Base-by-base conservation (phyloP, 192 early-diverging fungal species). In the Coemansia javaensis region DNA sequence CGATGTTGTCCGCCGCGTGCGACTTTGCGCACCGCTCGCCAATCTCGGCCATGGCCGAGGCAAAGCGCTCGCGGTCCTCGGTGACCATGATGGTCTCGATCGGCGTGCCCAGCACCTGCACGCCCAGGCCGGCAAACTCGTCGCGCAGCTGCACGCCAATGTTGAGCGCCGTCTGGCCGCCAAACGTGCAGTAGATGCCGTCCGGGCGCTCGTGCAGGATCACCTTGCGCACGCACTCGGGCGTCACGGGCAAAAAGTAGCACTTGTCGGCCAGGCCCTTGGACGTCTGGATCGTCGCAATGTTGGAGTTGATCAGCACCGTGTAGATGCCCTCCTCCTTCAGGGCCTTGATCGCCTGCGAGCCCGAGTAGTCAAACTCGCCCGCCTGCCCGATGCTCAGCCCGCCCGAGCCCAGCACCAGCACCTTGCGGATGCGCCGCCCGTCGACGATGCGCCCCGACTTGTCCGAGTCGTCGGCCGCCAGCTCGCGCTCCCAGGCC, bases 361-460 rank as follows among this genome's bases (percentile, higher is more conserved):
- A 90, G 32, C 93, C 93, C 62, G 94, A 98, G 77, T 98, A 98
- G 73, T 98, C 94, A 56, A 98, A 98, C 79, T 98, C 94, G 40
- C 94, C 96, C 34, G 96, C 96, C 75, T 98, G 96, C 32, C 96
- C 96, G 60, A 98, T 98, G 16, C 90, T 91, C 47, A 99, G 71
- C 50, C 96, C 96, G 35, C 96, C 96, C 17, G 91, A 94, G 38
- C 96, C 96, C 34, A 99, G 81, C 23, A 99, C 84, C 45, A 99
- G 79, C 17, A 97, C 96, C 77, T 96, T 97, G 62, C 87, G 87
- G 75, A 85, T 83, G 50, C 63, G 75, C 28, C 79, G 90, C 37
- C 80, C 67, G 28, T 77, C 60, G 42, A 71, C 71, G 33, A 69
- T 66, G 43, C 54, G 73, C n/a, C 69, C 75, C 10, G 57, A 40